Base-by-base conservation (phyloP, 495 filamentous ascomycete species). In the Trichoderma gamsii region DNA sequence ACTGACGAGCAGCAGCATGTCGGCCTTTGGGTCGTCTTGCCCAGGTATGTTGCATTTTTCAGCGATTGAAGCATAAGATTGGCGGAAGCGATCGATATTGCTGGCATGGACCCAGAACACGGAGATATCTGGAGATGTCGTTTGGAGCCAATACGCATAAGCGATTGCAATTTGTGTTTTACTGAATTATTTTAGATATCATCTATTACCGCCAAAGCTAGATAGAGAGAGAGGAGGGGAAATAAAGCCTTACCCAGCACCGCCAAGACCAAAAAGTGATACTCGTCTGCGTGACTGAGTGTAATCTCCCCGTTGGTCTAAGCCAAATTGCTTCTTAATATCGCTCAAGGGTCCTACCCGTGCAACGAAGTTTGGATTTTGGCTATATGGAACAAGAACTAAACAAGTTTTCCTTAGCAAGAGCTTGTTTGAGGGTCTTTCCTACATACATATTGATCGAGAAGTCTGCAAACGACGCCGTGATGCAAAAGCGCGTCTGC, bases 131-230 rank as follows among this genome's bases (percentile, higher is more conserved):
- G 80, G 78, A 21, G 70, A 66, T 4, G 66, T 41, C 41, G 77
- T 73, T 69, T 71, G 67, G 12, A 76, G 72, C 52, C 75, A 74
- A 73, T 82, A 84, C 13, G 72, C 74, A 68, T 80, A 82, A 67
- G 83, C 79, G 52, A 87, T 79, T 7, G 84, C 83, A 63, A 85
- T 78, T 68, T 85, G 81, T 2, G 82, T 81, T 74, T 86, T 86
- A 13, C 81, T 85, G 69, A 3, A 6, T 4, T 23, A 16, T 52
- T 5, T 67, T 38, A 65, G 66, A 16, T 49, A 46, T 6, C 51
- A 29, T 41, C 66, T 38, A 66, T 69, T 44, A 69, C 11, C 0
- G 35, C 35, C 7, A 38, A 38, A 38, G 35, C 3, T 6, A 38
- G 35, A 9, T 0, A 38, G 5, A 38, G 35, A 38, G 35, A 7